A percentile compares a stretch with the other conserved stretches of the same genome.
Conservation (phyloP, 1,139 yeast species). For the Petasospora fabianii region DNA sequence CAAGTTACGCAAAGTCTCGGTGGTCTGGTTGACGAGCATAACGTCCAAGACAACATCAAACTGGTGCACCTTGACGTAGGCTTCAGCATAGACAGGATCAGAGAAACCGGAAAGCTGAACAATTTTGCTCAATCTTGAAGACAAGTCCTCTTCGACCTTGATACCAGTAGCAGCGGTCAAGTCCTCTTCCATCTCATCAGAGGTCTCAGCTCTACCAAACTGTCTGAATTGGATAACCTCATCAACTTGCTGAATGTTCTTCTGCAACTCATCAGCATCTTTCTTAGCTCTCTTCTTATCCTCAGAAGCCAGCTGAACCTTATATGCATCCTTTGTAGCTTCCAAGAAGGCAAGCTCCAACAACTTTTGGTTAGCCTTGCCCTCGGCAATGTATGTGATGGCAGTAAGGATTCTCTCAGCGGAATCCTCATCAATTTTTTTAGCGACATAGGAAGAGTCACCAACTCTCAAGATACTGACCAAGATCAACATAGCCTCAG, state of each 20-base stretch:
- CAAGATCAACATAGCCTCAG: constrained; percentile 91
- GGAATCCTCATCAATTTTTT: constrained; percentile 91
- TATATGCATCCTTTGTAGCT: constrained; percentile 84
- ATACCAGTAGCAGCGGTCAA: constrained; percentile 45
- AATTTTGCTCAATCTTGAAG: constrained; percentile 81
- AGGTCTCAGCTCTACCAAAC: constrained; percentile 49
- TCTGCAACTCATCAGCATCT: constrained; percentile 58
- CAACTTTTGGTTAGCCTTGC: constrained; percentile 37
- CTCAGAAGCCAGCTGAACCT: constrained; percentile 53
- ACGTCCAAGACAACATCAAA: constrained; percentile 95
- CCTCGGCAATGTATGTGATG: constrained; percentile 46
- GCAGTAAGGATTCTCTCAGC: constrained; percentile 86
- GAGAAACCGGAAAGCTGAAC: constrained; percentile 95
- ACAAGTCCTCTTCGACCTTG: constrained; percentile 52
- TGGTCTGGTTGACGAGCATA: constrained; percentile 90
- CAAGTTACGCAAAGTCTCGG: constrained; percentile 82
- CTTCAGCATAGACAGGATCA: constrained; percentile 98
- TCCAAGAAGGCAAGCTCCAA: constrained; percentile 77
- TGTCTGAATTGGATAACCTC: constrained; percentile 82
- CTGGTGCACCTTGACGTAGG: constrained; percentile 90
- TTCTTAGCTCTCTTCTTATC: constrained; percentile 54
- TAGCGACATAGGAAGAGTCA: constrained; percentile 68
- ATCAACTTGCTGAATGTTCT: constrained; percentile 78
- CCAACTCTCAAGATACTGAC: constrained; percentile 91
- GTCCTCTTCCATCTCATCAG: constrained; percentile 45